phyloP scores from a whole-genome alignment of 2,329 filamentous ascomycete species.

The Lasiodiplodia citricola region DNA sequence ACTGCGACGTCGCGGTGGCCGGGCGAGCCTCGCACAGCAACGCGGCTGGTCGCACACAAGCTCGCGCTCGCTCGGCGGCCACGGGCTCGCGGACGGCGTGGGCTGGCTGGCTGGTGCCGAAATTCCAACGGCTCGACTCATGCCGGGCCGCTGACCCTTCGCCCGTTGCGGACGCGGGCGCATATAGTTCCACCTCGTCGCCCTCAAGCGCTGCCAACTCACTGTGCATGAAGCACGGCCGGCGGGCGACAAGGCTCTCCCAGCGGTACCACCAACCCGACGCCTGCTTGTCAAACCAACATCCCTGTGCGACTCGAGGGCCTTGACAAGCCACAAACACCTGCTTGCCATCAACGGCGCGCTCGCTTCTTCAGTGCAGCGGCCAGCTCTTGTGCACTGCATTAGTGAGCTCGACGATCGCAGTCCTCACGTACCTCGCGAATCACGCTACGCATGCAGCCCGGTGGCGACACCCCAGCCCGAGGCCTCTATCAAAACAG shows the following conservation, averaged over 20 bases:
- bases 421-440: conserved; percentile 10
- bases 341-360: conserved; percentile 15
- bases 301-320: conserved; percentile 7
- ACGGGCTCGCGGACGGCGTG: neutral
- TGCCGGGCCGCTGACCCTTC: conserved; percentile 16
- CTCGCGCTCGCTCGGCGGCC: neutral
- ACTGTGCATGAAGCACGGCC: conserved; percentile 30
- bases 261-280: conserved; percentile 25
- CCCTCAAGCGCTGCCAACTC: conserved; percentile 39
- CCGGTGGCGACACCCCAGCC: conserved; percentile 18
- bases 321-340: conserved; percentile 13
- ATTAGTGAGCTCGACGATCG: conserved; percentile 17
- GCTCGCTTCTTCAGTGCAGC: conserved; percentile 21
- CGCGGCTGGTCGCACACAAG: conserved; percentile 11
- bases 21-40: conserved; percentile 4
- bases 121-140: conserved; percentile 25
- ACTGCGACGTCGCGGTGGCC: neutral
- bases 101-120: conserved; percentile 1
- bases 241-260: conserved; percentile 15
- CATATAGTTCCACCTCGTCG: conserved; percentile 37
- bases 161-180: conserved; percentile 16
- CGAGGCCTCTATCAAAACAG: conserved; percentile 24
- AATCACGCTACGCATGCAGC: conserved; percentile 23
- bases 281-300: conserved; percentile 21
- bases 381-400: conserved; percentile 14